Conservation (phyloP, 2,329 filamentous ascomycete species). For the Endoconidiophora polonica region DNA sequence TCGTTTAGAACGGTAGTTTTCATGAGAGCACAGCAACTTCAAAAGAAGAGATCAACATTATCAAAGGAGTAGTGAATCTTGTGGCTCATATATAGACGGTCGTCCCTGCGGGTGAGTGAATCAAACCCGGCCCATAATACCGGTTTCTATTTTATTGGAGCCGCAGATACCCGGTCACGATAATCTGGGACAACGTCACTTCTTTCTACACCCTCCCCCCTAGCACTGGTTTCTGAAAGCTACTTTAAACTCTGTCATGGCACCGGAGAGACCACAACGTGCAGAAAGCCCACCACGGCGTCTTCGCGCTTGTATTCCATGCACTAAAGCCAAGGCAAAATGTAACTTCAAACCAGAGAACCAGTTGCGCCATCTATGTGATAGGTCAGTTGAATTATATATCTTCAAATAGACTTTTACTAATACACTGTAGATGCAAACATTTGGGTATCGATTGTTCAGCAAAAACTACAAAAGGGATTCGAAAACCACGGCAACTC, state of each 20-base stretch:
- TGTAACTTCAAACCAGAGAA: slow-evolving; percentile 13
- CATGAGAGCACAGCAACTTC: too few relatives aligned
- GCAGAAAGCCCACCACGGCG: slow-evolving; percentile 14
- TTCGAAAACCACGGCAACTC: slow-evolving; percentile 21
- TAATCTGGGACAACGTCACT: too few relatives aligned
- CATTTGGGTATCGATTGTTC: slow-evolving; percentile 18
- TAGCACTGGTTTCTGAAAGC: too few relatives aligned
- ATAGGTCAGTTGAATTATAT: slow-evolving; percentile 7
- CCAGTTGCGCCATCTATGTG: slow-evolving; percentile 11
- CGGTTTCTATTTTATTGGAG: too few relatives aligned
- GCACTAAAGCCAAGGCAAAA: slow-evolving; percentile 14
- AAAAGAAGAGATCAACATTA: too few relatives aligned
- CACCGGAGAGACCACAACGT: slow-evolving; percentile 1
- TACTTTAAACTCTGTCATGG: not conserved
- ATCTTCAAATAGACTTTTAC: not conserved
- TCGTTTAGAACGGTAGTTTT: too few relatives aligned
- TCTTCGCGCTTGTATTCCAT: slow-evolving; percentile 14
- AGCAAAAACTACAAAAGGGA: slow-evolving; percentile 18
- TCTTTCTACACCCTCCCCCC: too few relatives aligned
- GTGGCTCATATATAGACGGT: too few relatives aligned
- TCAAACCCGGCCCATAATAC: too few relatives aligned
- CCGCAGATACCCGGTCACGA: too few relatives aligned
- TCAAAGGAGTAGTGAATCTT: too few relatives aligned
- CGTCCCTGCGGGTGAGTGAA: too few relatives aligned
- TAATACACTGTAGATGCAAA: slow-evolving; percentile 15